Evolutionary conservation across 2,329 filamentous ascomycete species (phyloP).

Genomic region (Xylaria sp.): DNA sequence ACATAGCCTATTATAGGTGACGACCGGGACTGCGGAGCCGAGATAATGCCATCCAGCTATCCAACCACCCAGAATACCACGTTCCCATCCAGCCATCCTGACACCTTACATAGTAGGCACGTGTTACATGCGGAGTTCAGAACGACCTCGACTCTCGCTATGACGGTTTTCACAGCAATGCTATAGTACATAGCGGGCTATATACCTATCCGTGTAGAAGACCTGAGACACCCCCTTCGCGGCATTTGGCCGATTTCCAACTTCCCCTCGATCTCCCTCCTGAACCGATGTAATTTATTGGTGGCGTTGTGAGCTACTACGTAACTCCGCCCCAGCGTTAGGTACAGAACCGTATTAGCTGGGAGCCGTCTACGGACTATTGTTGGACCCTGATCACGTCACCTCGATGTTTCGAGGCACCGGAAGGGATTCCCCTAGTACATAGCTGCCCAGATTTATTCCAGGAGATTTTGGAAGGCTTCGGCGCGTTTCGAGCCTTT

Average conservation of each 20-base stretch:
- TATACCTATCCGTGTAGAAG: not conserved
- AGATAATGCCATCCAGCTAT: not conserved
- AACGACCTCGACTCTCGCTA: not conserved
- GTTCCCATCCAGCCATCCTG: too few species aligned
- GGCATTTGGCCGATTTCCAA: not conserved
- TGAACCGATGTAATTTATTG: not conserved
- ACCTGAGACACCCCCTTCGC: not conserved
- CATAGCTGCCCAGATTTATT: too few species aligned
- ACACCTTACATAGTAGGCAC: not conserved
- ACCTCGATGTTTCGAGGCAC: not conserved
- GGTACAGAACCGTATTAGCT: not conserved
- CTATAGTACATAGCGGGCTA: not conserved
- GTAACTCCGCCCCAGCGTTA: not conserved
- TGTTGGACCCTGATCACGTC: not conserved
- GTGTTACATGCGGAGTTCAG: not conserved
- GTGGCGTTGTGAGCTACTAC: too few species aligned
- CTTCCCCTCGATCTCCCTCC: too few species aligned
- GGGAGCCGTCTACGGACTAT: not conserved
- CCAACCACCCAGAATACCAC: not conserved
- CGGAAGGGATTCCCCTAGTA: not conserved
- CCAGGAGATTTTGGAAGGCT: not conserved
- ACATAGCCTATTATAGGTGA: not conserved
- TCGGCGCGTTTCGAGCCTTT: not conserved
- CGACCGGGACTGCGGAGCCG: not conserved
- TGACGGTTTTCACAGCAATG: not conserved